Evolutionary conservation across 257 asterid genomes (phyloP).

Genomic region (Knoxia roxburghii): DNA sequence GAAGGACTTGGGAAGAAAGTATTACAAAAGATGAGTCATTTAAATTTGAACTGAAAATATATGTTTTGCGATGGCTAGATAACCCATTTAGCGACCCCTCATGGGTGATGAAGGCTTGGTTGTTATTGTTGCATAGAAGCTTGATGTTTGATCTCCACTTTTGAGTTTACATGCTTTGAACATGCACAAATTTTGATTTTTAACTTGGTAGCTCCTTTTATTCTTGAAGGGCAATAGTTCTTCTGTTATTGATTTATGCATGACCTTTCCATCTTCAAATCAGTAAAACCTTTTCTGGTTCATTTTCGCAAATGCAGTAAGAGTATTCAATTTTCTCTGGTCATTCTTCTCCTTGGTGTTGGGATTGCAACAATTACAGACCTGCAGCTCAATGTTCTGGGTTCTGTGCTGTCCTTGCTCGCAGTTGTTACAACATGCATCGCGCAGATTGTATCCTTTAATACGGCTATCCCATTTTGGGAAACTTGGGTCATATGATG

Average conservation of each 20-base stretch:
- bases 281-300: constrained; percentile 3
- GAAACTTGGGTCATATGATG: background rate
- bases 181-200: background rate
- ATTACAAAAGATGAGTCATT: too few species aligned
- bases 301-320: constrained; percentile 47
- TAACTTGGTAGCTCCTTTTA: background rate
- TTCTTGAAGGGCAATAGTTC: background rate
- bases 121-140: background rate
- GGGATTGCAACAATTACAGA: constrained; percentile 90
- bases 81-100: too few species aligned
- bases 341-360: constrained; percentile 73
- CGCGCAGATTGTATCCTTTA: constrained; percentile 90
- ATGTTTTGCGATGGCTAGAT: too few species aligned
- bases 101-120: too few species aligned
- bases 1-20: too few species aligned
- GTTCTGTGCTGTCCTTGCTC: constrained; percentile 70
- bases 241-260: constrained; percentile 6
- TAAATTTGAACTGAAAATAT: too few species aligned
- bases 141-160: background rate
- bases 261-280: constrained; percentile 18
- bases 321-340: constrained; percentile 61
- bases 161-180: background rate
- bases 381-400: constrained; percentile 81
- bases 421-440: constrained; percentile 84
- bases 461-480: constrained; percentile 13